Conservation (phyloP, 257 asterid species). For the Misopates orontium region DNA sequence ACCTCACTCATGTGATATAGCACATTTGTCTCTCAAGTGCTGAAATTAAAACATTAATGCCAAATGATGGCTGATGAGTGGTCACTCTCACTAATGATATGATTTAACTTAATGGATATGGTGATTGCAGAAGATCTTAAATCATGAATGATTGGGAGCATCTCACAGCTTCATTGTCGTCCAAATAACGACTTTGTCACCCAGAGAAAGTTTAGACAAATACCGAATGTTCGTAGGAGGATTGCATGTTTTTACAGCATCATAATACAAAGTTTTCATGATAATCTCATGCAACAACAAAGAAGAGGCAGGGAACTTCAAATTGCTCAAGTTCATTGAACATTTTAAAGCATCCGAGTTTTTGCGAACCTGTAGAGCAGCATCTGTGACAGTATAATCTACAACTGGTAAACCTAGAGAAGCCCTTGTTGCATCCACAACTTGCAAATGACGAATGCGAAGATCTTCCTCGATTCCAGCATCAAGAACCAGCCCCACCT, state of each 20-base stretch:
- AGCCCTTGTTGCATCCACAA: conserved; percentile 90
- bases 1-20: neutral
- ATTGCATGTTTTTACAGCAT: neutral
- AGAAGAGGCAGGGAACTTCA: conserved; percentile 5
- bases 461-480: conserved; percentile 89
- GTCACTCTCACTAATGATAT: neutral
- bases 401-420: conserved; percentile 87
- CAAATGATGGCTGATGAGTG: neutral
- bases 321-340: neutral
- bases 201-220: too few relatives aligned
- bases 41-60: too few relatives aligned
- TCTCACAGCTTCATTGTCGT: too few relatives aligned
- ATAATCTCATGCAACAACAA: neutral
- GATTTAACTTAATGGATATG: neutral
- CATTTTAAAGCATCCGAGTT: neutral
- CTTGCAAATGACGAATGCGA: conserved; percentile 81
- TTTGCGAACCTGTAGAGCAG: conserved; percentile 68
- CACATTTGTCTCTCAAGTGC: neutral
- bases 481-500: conserved; percentile 92
- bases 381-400: conserved; percentile 71
- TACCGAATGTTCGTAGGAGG: neutral
- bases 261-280: neutral
- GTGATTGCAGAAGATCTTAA: neutral
- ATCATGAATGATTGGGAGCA: neutral
- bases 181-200: too few relatives aligned